A percentile compares a stretch with the other conserved stretches of the same genome.
Conservation (phyloP, 2,329 filamentous ascomycete species). For the Beauveria sp. region DNA sequence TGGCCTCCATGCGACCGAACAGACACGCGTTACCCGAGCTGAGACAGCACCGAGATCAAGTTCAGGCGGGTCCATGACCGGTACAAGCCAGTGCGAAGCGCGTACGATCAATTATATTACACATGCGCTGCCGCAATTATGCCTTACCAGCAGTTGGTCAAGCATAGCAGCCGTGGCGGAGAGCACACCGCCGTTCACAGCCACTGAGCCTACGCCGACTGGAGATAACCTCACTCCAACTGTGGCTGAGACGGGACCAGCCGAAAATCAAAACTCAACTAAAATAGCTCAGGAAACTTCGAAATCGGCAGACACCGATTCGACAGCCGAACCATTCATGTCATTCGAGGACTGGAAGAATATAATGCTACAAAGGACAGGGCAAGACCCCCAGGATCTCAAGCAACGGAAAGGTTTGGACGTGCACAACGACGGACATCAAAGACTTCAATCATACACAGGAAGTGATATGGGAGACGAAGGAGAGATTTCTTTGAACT, state of each 20-base stretch:
- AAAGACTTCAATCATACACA: constrained; percentile 50
- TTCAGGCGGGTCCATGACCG: background rate
- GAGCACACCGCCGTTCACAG: constrained; percentile 13
- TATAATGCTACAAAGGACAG: constrained; percentile 78
- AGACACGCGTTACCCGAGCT: background rate
- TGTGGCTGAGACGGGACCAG: background rate
- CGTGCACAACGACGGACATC: constrained; percentile 39
- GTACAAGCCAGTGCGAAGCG: constrained; percentile 37
- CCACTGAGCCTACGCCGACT: constrained; percentile 8
- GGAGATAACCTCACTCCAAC: background rate
- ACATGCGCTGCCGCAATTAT: constrained; percentile 68
- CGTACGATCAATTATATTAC: constrained; percentile 77
- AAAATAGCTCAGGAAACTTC: background rate
- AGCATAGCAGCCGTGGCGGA: constrained; percentile 19
- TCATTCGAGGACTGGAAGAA: constrained; percentile 99
- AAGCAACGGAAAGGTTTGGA: constrained; percentile 49
- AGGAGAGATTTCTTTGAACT: constrained; percentile 64
- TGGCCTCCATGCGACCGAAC: background rate
- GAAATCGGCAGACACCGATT: constrained; percentile 13
- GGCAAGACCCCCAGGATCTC: constrained; percentile 63
- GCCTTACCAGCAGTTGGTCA: constrained; percentile 56
- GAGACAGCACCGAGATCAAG: constrained; percentile 4
- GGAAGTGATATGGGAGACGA: constrained; percentile 78
- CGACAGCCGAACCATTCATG: constrained; percentile 55
- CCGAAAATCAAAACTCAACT: background rate